Base-by-base conservation (phyloP, 2,329 filamentous ascomycete species). In the Nothopassalora personata region DNA sequence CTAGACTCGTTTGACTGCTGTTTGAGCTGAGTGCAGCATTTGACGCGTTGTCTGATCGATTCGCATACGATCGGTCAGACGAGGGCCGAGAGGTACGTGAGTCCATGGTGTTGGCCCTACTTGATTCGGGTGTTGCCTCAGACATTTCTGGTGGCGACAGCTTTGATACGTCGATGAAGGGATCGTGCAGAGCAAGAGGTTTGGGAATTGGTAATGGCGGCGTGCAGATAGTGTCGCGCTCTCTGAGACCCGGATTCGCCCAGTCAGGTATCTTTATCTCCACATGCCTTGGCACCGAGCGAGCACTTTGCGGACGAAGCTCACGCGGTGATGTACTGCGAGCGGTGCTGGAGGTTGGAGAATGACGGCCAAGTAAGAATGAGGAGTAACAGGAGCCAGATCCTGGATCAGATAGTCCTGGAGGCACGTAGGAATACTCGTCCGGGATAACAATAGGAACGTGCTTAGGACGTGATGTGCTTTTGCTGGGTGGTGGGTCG, bases 211-310 rank as follows among this genome's bases (percentile, higher is more conserved):
- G 23, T 15, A 51, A 11, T 19, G 49, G 28, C 49, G 30, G 49
- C 49, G 49, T 51, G 27, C 49, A 51, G 18, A 30, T 19, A 31
- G 28, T 51, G 49, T 19, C 49, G 27, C 30, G 11, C 49, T 19
- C 30, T 51, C 49, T 51, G 57, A 75, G 69, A 61, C 75, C 67
- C 65, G 77, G 75, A 70, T 73, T 67, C 54, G 75, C 76, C 73
- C 73, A 79, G 57, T 73, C 66, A 47, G 77, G 76, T 62, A 79
- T 79, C 60, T 77, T 68, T 67, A 79, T 79, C 71, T 79, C 76
- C 59, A 80, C 77, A 79, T 80, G 76, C 73, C 78, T 72, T 47
- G 70, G 64, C 50, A 61, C 61, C 15, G 59, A 58, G 30, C 60
- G 64, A 53, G 56, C 50, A 50, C 60, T 62, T 28, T 59, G 45